Percentiles rank a stretch among this genome's conserved stretches.
Conservation (phyloP, 331 rosid genomes). For the Stylosanthes scabra region DNA sequence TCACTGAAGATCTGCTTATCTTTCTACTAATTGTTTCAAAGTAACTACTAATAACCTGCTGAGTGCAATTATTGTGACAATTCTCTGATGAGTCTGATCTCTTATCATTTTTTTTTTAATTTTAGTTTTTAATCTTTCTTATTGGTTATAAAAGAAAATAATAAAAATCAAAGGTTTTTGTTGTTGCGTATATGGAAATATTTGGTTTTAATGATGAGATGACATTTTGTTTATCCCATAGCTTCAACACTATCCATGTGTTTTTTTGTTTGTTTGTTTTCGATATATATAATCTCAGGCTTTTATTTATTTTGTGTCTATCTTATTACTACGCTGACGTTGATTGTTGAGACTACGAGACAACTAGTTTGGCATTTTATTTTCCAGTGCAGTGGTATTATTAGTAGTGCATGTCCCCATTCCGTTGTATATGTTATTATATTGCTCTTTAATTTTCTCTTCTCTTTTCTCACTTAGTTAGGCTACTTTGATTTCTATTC, state of each 20-base stretch:
- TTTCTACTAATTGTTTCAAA: too few relatives aligned
- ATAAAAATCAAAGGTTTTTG: not conserved
- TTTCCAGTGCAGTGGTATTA: not conserved
- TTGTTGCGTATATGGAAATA: too few relatives aligned
- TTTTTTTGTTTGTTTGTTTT: not conserved
- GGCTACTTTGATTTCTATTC: not conserved
- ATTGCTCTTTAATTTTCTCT: not conserved
- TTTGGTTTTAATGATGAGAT: not conserved
- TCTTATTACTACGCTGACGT: slow-evolving; percentile 24
- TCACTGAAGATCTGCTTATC: too few relatives aligned
- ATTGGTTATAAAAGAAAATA: too few relatives aligned
- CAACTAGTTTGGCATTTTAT: not conserved
- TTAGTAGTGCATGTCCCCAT: too few relatives aligned
- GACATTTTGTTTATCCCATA: slow-evolving; percentile 16
- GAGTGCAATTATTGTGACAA: slow-evolving; percentile 33
- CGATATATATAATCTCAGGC: not conserved
- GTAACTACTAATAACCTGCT: slow-evolving; percentile 1
- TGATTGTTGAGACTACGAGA: slow-evolving; percentile 9
- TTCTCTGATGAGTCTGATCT: slow-evolving; percentile 5
- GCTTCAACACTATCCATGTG: slow-evolving; percentile 1
- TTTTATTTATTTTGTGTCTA: not conserved
- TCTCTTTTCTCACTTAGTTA: not conserved
- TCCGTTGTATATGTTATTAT: too few relatives aligned
- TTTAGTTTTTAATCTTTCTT: too few relatives aligned
- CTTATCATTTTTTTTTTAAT: not conserved